Base-by-base conservation (phyloP, 352 stramenopile species). In the Phytophthora colocasiae region DNA sequence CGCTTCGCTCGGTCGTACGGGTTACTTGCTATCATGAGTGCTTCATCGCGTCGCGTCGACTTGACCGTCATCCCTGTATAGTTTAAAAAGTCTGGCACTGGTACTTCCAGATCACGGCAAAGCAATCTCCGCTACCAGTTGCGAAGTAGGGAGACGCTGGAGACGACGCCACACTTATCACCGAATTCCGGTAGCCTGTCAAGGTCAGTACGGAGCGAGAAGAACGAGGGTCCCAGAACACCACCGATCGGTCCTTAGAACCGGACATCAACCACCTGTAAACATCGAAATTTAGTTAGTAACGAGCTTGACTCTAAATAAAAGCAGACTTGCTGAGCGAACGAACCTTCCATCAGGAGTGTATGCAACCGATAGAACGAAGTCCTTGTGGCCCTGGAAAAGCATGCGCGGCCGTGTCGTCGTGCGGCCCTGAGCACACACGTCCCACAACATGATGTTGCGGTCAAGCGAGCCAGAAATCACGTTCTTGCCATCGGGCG, bases 391-490 rank as follows among this genome's bases (percentile, higher is more conserved):
- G 22, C 85, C 87, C 69, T 93, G 84, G 77, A 94, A 96, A 26
- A 96, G 70, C 83, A 93, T 93, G n/a, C 87, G 87, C 7, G 87
- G 87, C 27, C 84, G 80, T 50, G 85, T 92, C 10, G 87, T 92
- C 19, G 87, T 92, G 51, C 84, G 85, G 46, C 85, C 87, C 55
- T 92, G 85, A 1, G 84, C 85, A 49, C 79, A 87, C 31, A 94
- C 86, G 51, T 94, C 87, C 87, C 87, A 96, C 19, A 96, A 63
- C 87, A 94, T 96, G 49, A 96, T 93, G 69, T 91, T 93, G 57
- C 83, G 77, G 69, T 96, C 87, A 24, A 94, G 74, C 34, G 85
- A 93, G 14, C 87, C 87, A 14, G 87, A 96, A 61, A 96, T 94
- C 43, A 96, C 66, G 53, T 94, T 92, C 77, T 93, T 96, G 53